Evolutionary conservation across 805 yeast species (phyloP).

Genomic region (Saturnispora dispora): DNA sequence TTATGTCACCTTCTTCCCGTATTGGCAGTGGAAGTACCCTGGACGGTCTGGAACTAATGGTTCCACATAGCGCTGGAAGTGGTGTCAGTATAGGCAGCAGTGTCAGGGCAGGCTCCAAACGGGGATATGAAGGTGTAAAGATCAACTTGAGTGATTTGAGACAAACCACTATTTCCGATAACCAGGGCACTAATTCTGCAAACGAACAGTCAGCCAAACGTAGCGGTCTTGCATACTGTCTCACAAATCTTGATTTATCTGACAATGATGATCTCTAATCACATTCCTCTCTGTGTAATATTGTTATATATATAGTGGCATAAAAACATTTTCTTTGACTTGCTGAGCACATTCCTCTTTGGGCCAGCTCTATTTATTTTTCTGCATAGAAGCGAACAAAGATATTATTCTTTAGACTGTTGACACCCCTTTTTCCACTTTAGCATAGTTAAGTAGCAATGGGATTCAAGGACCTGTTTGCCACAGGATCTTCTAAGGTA

Average conservation of each 20-base stretch:
- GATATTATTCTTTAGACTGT: not conserved
- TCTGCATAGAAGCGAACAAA: not conserved
- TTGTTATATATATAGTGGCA: not conserved
- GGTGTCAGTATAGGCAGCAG: not conserved
- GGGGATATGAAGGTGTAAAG: not conserved
- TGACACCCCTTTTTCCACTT: not conserved
- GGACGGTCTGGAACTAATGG: constrained; percentile 8
- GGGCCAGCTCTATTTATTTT: not conserved
- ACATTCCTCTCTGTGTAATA: not conserved
- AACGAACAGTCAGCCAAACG: not conserved
- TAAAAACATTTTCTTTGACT: not conserved
- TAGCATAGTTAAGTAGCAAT: constrained; percentile 6
- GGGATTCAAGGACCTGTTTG: constrained; percentile 21
- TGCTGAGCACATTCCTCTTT: not conserved
- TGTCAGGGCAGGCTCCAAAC: not conserved
- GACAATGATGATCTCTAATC: constrained; percentile 1
- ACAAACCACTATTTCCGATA: not conserved
- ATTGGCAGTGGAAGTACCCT: not conserved
- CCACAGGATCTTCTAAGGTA: constrained; percentile 23
- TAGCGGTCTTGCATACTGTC: constrained; percentile 14
- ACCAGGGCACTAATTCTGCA: not conserved
- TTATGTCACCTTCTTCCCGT: not conserved
- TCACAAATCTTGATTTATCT: constrained; percentile 9
- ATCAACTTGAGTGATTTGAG: not conserved
- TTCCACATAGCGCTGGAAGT: not conserved